A percentile compares a stretch with the other conserved stretches of the same genome.
These are phyloP conservation scores for Amphibolis antarctica DNA, from an alignment of 106 monocot genomes.

Conservation along the genomic window DNA sequence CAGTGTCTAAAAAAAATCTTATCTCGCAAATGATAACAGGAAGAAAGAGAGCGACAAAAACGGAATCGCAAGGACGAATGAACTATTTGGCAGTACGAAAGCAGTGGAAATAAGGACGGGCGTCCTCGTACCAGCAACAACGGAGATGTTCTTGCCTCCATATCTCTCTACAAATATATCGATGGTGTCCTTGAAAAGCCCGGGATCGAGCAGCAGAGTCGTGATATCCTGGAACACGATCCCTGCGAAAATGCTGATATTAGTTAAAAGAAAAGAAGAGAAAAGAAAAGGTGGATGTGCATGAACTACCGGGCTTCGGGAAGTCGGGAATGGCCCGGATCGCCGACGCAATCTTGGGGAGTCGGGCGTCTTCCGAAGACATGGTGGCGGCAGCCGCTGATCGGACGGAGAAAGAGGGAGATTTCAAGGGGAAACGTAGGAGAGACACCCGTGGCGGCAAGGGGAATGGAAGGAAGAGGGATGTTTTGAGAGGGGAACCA, in stretches of 20 bases:
- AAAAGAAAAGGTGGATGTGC: neutral
- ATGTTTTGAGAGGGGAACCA: too few species aligned
- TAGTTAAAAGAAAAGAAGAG: neutral
- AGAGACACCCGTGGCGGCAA: too few species aligned
- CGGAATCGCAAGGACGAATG: too few species aligned
- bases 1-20: too few species aligned
- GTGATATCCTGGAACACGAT: conserved; percentile 95
- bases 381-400: neutral
- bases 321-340: conserved; percentile 87
- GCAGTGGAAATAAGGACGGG: neutral
- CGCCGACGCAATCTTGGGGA: conserved; percentile 44
- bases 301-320: conserved; percentile 55
- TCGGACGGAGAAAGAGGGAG: neutral
- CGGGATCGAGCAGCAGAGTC: conserved; percentile 70
- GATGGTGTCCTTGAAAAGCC: conserved; percentile 62
- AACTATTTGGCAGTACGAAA: neutral
- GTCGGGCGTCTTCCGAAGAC: conserved; percentile 27
- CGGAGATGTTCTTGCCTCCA: conserved; percentile 57
- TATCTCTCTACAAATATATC: conserved; percentile 90
- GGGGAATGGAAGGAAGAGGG: too few species aligned
- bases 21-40: too few species aligned
- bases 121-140: conserved; percentile 57
- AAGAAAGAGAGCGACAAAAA: too few species aligned
- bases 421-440: too few species aligned
- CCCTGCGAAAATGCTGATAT: conserved; percentile 22